phyloP scores from a whole-genome alignment of 371 early-diverging fungal genomes.

The Apophysomyces sp. region DNA sequence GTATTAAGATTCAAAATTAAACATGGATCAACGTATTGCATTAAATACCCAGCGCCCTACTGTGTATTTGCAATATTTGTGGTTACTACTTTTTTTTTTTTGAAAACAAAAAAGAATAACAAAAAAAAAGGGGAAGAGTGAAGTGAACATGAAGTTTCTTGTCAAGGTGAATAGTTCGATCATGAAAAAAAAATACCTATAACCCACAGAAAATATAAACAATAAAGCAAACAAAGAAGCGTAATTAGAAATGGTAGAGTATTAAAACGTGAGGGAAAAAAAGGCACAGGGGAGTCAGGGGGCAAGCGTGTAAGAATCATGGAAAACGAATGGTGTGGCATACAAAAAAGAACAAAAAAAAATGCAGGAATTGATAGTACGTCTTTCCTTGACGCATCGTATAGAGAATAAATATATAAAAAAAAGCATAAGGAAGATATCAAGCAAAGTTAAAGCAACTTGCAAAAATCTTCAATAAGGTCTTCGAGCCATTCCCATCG shows the following conservation, averaged over 20 bases:
- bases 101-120: too few relatives aligned
- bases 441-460: constrained; percentile 23
- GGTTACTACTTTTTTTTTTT: too few relatives aligned
- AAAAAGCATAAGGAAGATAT: background rate
- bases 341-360: background rate
- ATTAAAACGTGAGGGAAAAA: too few relatives aligned
- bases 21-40: background rate
- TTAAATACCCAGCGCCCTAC: background rate
- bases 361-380: background rate
- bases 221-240: background rate
- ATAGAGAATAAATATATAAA: background rate
- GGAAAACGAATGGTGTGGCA: background rate
- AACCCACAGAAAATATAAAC: background rate
- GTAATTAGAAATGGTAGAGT: background rate
- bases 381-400: background rate
- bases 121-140: too few relatives aligned
- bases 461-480: constrained; percentile 47
- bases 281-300: too few relatives aligned
- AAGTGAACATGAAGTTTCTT: too few relatives aligned
- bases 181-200: background rate
- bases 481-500: constrained; percentile 56
- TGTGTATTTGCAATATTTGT: too few relatives aligned
- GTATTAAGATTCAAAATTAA: too few relatives aligned
- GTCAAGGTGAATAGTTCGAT: too few relatives aligned
- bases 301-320: background rate